Conservation (phyloP, 768 basidiomycete genomes). For the Amanita muscaria region DNA sequence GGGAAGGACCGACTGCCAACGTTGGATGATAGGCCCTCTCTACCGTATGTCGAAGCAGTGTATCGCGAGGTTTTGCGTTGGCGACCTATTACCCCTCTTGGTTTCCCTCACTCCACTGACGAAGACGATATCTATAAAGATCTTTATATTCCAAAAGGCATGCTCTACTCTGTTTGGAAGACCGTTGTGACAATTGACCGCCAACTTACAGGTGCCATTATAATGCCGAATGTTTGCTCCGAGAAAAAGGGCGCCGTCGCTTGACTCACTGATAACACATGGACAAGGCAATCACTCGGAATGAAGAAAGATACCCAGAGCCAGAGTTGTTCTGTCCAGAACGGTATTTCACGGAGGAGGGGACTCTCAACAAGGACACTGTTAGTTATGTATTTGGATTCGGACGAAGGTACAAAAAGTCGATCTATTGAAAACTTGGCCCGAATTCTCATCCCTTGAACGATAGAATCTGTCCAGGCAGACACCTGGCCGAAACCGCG, state of each 20-base stretch:
- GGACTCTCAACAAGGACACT: slow-evolving; percentile 9
- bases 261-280: not conserved
- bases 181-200: not conserved
- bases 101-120: not conserved
- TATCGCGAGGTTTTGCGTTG: slow-evolving; percentile 17
- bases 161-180: not conserved
- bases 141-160: slow-evolving; percentile 22
- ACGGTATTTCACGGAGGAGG: not conserved
- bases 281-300: slow-evolving; percentile 9
- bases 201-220: not conserved
- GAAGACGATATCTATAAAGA: slow-evolving; percentile 21
- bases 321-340: slow-evolving; percentile 1
- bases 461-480: not conserved
- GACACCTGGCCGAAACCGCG: not conserved
- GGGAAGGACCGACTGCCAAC: no score
- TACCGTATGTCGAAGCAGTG: slow-evolving; percentile 21
- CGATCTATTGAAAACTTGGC: slow-evolving; percentile 7
- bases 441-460: not conserved
- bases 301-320: slow-evolving; percentile 12
- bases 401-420: slow-evolving; percentile 12
- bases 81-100: slow-evolving; percentile 11
- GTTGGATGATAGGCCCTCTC: no score
- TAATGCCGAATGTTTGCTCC: slow-evolving; percentile 1
- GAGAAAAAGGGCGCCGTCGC: not conserved
- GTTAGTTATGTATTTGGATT: slow-evolving; percentile 21